Evolutionary conservation across 1,284 basidiomycete species (phyloP).

Genomic region (Trametes polyzona): DNA sequence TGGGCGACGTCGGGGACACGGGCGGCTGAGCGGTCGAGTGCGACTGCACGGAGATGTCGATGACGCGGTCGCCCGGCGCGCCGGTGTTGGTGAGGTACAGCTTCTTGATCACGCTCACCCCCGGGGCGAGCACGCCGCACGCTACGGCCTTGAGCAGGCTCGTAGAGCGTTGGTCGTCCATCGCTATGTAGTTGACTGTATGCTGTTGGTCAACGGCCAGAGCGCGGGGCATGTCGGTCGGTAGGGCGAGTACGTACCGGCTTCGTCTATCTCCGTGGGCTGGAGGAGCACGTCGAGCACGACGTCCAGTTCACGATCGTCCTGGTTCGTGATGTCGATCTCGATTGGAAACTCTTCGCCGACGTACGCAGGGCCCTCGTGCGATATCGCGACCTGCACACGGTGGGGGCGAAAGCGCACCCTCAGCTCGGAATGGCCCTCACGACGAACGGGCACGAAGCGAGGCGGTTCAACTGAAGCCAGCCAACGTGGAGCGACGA

Average conservation of each 20-base stretch:
- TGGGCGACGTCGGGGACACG: slow-evolving; percentile 24
- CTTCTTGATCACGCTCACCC: slow-evolving; percentile 57
- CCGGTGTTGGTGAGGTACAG: slow-evolving; percentile 63
- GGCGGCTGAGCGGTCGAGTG: slow-evolving; percentile 35
- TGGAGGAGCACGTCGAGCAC: slow-evolving; percentile 76
- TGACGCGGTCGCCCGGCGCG: slow-evolving; percentile 61
- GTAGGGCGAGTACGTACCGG: slow-evolving; percentile 51
- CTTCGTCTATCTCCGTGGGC: slow-evolving; percentile 76
- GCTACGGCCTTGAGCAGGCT: slow-evolving; percentile 74
- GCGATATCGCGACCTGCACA: slow-evolving; percentile 56
- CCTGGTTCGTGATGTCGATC: slow-evolving; percentile 69
- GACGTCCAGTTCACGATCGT: slow-evolving; percentile 69
- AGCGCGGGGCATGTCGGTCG: too few species aligned
- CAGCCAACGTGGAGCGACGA: slow-evolving; percentile 54
- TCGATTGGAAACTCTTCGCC: slow-evolving; percentile 77
- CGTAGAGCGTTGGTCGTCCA: slow-evolving; percentile 66
- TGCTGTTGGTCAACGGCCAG: too few species aligned
- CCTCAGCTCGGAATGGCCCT: slow-evolving; percentile 58
- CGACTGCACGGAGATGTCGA: slow-evolving; percentile 80
- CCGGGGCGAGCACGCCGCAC: slow-evolving; percentile 65
- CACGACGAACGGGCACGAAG: slow-evolving; percentile 56
- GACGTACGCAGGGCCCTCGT: slow-evolving; percentile 71
- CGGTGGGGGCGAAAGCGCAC: slow-evolving; percentile 67
- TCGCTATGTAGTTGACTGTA: slow-evolving; percentile 63
- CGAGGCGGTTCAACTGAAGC: slow-evolving; percentile 50